These are phyloP conservation scores for Boletus tylopilopsis DNA, from an alignment of 768 basidiomycete genomes.

Conservation along the genomic window DNA sequence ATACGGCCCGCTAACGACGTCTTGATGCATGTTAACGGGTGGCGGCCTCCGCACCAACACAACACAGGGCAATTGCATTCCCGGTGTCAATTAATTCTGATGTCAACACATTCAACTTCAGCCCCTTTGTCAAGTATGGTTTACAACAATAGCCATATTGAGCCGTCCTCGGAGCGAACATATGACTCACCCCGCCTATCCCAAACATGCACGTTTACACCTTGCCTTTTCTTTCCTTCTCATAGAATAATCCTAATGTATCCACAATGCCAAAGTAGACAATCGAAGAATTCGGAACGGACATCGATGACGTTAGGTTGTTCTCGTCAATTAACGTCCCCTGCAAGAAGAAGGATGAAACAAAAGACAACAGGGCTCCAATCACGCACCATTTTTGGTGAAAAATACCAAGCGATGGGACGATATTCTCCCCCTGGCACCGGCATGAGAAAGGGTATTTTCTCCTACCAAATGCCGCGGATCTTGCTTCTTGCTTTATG, in stretches of 20 bases:
- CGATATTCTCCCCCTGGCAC: slow-evolving; percentile 2
- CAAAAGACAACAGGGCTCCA: not conserved
- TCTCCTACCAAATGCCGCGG: slow-evolving; percentile 5
- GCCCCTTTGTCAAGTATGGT: not conserved
- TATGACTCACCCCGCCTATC: too few species aligned
- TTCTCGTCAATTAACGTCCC: not conserved
- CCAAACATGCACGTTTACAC: too few species aligned
- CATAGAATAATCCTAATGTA: too few species aligned
- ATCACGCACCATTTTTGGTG: not conserved
- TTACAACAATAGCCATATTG: not conserved
- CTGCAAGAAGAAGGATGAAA: not conserved
- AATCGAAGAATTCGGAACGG: too few species aligned
- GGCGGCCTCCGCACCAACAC: not conserved
- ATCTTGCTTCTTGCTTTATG: not conserved
- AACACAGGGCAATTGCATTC: not conserved
- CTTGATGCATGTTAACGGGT: not conserved
- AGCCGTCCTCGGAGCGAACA: too few species aligned
- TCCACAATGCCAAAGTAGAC: too few species aligned
- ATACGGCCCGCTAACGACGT: not conserved
- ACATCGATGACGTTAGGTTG: not conserved
- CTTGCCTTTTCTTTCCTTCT: too few species aligned
- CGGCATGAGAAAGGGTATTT: slow-evolving; percentile 7
- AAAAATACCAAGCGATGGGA: slow-evolving; percentile 6
- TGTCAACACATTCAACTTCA: not conserved
- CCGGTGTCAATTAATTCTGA: not conserved